Conservation (phyloP, 495 filamentous ascomycete species). For the Evansstolkia leycettana region DNA sequence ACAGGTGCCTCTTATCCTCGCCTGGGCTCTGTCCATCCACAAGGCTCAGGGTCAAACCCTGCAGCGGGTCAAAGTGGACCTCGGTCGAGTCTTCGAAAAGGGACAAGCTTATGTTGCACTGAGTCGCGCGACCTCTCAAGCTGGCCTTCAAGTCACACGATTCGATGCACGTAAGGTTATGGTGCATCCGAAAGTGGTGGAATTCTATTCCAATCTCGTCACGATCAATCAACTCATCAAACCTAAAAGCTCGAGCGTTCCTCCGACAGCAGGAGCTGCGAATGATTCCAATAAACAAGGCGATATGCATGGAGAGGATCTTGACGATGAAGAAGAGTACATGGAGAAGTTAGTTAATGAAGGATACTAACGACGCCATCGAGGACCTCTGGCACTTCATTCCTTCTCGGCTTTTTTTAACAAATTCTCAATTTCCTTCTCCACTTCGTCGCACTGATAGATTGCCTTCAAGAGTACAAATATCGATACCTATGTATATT, state of each 20-base stretch:
- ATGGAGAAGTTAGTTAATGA: slow-evolving; percentile 3
- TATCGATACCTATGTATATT: too few relatives aligned
- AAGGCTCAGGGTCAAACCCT: slow-evolving; percentile 97
- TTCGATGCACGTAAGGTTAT: slow-evolving; percentile 90
- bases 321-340: slow-evolving; percentile 25
- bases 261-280: neutral
- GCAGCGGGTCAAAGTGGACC: slow-evolving; percentile 87
- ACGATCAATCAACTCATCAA: slow-evolving; percentile 29
- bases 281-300: neutral
- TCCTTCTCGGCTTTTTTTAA: too few relatives aligned
- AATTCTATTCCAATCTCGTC: slow-evolving; percentile 74
- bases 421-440: too few relatives aligned
- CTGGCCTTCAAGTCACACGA: slow-evolving; percentile 75
- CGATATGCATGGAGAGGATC: slow-evolving; percentile 10
- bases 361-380: too few relatives aligned
- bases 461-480: too few relatives aligned
- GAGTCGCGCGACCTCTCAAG: slow-evolving; percentile 72
- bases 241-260: slow-evolving; percentile 9
- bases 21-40: slow-evolving; percentile 95
- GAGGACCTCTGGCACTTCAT: too few relatives aligned
- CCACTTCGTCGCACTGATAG: too few relatives aligned
- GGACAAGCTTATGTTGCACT: slow-evolving; percentile 54
- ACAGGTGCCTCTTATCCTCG: slow-evolving; percentile 66
- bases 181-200: slow-evolving; percentile 77
- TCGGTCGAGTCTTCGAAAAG: slow-evolving; percentile 89